These are phyloP conservation scores for Hypoxylon crocopeplum DNA, from an alignment of 495 filamentous ascomycete genomes.

Conservation along the genomic window DNA sequence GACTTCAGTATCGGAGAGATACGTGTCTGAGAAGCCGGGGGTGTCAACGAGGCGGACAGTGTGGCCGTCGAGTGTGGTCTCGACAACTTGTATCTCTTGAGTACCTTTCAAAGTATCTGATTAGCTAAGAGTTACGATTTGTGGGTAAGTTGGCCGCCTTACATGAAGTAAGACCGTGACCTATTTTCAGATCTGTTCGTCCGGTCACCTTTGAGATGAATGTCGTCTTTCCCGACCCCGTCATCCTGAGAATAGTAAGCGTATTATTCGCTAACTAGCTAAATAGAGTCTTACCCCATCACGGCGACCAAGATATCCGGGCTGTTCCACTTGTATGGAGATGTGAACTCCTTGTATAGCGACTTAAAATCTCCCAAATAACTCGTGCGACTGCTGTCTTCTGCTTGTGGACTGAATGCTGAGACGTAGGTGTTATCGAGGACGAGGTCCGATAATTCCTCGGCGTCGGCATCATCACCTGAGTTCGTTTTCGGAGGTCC, in stretches of 20 bases:
- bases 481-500: background rate
- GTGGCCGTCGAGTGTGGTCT: slow-evolving; percentile 30
- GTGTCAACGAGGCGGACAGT: slow-evolving; percentile 48
- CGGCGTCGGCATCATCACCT: background rate
- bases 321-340: too few relatives aligned
- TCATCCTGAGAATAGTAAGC: slow-evolving; percentile 28
- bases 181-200: slow-evolving; percentile 34
- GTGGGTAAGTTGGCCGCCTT: background rate
- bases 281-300: slow-evolving; percentile 32
- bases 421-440: background rate
- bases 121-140: background rate
- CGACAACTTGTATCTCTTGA: slow-evolving; percentile 29
- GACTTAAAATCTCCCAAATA: too few relatives aligned
- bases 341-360: too few relatives aligned
- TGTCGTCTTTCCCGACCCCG: slow-evolving; percentile 51
- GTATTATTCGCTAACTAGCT: background rate
- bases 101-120: slow-evolving; percentile 20
- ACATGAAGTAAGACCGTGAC: slow-evolving; percentile 42
- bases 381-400: too few relatives aligned
- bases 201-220: slow-evolving; percentile 49
- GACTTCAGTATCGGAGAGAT: slow-evolving; percentile 45
- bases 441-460: background rate
- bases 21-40: slow-evolving; percentile 56
- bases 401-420: background rate
- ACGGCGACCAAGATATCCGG: slow-evolving; percentile 33